Conservation (phyloP, 768 basidiomycete genomes). For the Candolleomyces eurysporus region DNA sequence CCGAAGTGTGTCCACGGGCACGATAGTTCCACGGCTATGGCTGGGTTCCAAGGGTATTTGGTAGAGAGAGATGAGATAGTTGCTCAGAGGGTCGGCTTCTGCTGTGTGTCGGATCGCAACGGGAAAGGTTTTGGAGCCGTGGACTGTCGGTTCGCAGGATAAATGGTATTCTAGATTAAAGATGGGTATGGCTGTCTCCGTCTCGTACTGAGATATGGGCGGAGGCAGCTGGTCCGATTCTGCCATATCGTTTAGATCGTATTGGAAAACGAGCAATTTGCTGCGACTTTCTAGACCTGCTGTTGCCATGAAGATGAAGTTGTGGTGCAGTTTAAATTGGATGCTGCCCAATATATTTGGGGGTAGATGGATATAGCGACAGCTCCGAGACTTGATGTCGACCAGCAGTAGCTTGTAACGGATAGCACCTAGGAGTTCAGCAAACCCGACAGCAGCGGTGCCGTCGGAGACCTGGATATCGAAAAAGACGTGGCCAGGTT, state of each 20-base stretch:
- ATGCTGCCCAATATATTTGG: background rate
- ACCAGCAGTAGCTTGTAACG: conserved; percentile 8
- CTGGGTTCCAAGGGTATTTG: background rate
- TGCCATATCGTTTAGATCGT: background rate
- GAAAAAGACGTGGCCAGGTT: conserved; percentile 8
- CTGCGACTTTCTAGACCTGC: background rate
- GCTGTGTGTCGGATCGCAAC: background rate
- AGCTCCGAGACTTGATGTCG: background rate
- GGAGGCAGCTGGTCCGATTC: background rate
- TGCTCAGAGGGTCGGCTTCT: background rate
- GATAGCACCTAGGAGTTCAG: conserved; percentile 1
- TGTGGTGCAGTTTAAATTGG: conserved; percentile 4
- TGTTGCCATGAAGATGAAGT: background rate
- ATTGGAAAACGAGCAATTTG: background rate
- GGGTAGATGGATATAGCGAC: background rate
- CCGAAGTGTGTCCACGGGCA: background rate
- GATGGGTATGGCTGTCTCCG: background rate
- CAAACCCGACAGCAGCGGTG: conserved; percentile 8
- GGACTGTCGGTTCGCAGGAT: background rate
- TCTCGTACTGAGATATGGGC: background rate
- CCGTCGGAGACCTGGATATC: conserved; percentile 11
- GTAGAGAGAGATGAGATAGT: background rate
- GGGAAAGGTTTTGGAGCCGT: background rate
- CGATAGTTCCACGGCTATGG: background rate
- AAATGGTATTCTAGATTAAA: conserved; percentile 2